Evolutionary conservation across 352 stramenopile species (phyloP).

Genomic region (Globisporangium acanthophoron): DNA sequence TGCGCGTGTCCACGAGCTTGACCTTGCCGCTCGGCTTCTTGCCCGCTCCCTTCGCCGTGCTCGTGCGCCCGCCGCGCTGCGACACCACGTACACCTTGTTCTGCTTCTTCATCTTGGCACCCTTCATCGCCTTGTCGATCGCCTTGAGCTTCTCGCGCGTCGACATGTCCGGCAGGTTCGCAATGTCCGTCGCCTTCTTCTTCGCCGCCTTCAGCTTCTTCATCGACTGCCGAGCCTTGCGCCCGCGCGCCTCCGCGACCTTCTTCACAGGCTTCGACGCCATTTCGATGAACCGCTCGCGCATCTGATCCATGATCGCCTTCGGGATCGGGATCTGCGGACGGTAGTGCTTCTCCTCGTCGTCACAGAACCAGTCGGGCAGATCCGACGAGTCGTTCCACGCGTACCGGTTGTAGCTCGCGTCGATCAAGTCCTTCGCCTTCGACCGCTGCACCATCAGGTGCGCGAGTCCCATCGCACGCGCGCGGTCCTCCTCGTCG

Average conservation of each 20-base stretch:
- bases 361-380: slow-evolving; percentile 97
- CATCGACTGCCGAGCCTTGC: slow-evolving; percentile 93
- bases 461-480: slow-evolving; percentile 94
- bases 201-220: slow-evolving; percentile 96
- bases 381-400: slow-evolving; percentile 97
- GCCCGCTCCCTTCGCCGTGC: slow-evolving; percentile 43
- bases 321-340: slow-evolving; percentile 96
- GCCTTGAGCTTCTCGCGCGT: slow-evolving; percentile 98
- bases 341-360: slow-evolving; percentile 96
- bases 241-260: slow-evolving; percentile 95
- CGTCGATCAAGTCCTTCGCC: slow-evolving; percentile 97
- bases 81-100: slow-evolving; percentile 97
- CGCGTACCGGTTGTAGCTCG: slow-evolving; percentile 98
- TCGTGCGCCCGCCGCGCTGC: slow-evolving; percentile 46
- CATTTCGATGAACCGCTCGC: slow-evolving; percentile 94
- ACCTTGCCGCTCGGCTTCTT: slow-evolving; percentile 88
- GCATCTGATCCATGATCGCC: slow-evolving; percentile 97
- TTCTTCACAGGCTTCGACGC: slow-evolving; percentile 98
- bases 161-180: slow-evolving; percentile 95
- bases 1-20: slow-evolving; percentile 97
- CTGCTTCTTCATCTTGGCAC: slow-evolving; percentile 83
- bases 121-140: slow-evolving; percentile 96
- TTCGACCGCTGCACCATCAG: slow-evolving; percentile 98
- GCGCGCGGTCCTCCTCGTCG: slow-evolving; percentile 95
- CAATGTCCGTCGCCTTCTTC: slow-evolving; percentile 96